Conservation (phyloP, 768 basidiomycete species). For the Hypholoma sublateritium region DNA sequence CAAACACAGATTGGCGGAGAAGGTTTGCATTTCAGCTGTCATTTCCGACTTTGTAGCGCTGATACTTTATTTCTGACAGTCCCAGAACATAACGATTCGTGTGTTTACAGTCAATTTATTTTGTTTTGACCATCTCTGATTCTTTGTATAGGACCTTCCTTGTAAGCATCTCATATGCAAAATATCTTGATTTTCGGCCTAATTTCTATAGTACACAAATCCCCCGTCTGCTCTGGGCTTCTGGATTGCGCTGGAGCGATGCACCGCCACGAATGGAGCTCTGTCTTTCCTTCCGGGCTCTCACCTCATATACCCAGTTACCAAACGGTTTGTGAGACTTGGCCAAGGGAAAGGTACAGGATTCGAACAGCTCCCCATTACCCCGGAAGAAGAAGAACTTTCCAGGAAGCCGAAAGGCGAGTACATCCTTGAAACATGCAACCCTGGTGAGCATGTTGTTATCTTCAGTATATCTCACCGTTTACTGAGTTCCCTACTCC, state of each 20-base stretch:
- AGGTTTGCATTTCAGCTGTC: conserved; percentile 46
- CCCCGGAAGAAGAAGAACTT: conserved; percentile 32
- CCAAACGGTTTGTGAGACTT: conserved; percentile 84
- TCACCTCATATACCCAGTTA: conserved; percentile 71
- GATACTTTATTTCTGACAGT: conserved; percentile 43
- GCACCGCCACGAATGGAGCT: conserved; percentile 81
- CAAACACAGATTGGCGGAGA: conserved; percentile 91
- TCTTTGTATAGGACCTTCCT: conserved; percentile 61
- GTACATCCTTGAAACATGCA: conserved; percentile 70
- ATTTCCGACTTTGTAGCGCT: background rate
- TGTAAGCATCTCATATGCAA: conserved; percentile 36
- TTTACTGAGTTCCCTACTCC: background rate
- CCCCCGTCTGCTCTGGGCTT: conserved; percentile 93
- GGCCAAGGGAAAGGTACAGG: conserved; percentile 74
- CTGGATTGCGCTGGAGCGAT: conserved; percentile 94
- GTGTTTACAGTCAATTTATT: conserved; percentile 27
- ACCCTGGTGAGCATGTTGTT: conserved; percentile 52
- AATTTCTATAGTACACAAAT: conserved; percentile 69
- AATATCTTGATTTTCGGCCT: background rate
- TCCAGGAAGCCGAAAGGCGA: conserved; percentile 33
- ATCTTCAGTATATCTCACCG: background rate
- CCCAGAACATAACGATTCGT: conserved; percentile 93
- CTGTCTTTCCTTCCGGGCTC: conserved; percentile 90
- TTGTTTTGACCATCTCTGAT: background rate
- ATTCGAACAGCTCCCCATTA: conserved; percentile 62